These are phyloP conservation scores for Geotrichum reessii DNA, from an alignment of 1,139 yeast species.

Conservation along the genomic window DNA sequence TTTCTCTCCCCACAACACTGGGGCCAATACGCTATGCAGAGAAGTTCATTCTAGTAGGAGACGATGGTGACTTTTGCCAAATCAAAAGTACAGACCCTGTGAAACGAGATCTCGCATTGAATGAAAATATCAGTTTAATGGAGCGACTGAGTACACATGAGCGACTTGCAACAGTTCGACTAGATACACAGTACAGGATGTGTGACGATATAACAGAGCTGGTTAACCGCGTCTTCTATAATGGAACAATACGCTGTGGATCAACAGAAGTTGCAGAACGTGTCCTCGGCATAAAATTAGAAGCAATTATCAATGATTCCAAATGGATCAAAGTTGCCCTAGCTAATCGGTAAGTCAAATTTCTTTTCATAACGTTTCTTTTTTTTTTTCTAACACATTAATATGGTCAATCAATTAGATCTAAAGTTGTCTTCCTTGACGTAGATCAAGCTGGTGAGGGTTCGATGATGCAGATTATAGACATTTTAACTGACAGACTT, in stretches of 20 bases:
- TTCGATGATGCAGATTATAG: conserved; percentile 54
- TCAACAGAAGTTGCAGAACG: conserved; percentile 55
- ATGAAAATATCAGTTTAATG: conserved; percentile 74
- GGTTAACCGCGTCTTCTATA: conserved; percentile 73
- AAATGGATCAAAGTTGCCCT: conserved; percentile 46
- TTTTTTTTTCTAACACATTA: background rate
- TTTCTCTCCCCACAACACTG: conserved; percentile 79
- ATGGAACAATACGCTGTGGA: conserved; percentile 74
- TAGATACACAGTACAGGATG: conserved; percentile 89
- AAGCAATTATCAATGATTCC: conserved; percentile 2
- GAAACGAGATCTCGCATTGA: conserved; percentile 45
- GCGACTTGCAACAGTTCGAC: conserved; percentile 66
- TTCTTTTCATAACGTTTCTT: background rate
- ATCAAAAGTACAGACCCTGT: conserved; percentile 24
- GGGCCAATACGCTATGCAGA: conserved; percentile 81
- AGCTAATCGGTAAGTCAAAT: conserved; percentile 32
- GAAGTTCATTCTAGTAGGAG: conserved; percentile 86
- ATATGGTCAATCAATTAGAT: conserved; percentile 24
- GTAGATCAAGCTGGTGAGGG: conserved; percentile 72
- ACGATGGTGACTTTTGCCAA: conserved; percentile 54
- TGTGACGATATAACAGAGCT: conserved; percentile 79
- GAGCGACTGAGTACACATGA: conserved; percentile 61
- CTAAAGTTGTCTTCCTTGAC: conserved; percentile 67
- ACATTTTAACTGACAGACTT: background rate
- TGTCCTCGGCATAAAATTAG: conserved; percentile 43